Percentiles rank a stretch among this genome's conserved stretches.
Conservation (phyloP, 495 filamentous ascomycete genomes). For the Stereocaulon alpinum region DNA sequence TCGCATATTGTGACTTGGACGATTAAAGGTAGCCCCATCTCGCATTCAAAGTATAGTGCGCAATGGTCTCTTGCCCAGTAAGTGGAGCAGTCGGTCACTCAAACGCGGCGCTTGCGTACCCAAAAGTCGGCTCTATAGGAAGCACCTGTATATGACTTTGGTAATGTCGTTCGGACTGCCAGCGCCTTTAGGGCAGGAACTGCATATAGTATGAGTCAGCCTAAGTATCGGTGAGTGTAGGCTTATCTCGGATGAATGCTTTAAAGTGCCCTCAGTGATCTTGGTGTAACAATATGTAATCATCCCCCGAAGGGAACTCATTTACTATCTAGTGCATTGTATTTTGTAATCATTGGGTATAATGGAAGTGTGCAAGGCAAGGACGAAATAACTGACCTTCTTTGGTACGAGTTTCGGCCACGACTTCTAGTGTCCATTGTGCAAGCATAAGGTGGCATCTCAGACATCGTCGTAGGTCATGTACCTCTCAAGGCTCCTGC, state of each 20-base stretch:
- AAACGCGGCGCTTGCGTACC: too few relatives aligned
- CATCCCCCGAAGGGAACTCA: slow-evolving; percentile 56
- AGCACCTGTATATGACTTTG: too few relatives aligned
- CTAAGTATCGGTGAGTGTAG: background rate
- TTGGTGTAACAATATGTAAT: slow-evolving; percentile 61
- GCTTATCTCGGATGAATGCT: background rate
- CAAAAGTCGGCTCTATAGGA: too few relatives aligned
- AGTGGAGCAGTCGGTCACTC: too few relatives aligned
- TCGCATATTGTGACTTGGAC: too few relatives aligned
- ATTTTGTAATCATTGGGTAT: slow-evolving; percentile 61
- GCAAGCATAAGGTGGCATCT: too few relatives aligned
- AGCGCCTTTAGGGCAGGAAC: background rate
- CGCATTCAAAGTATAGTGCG: too few relatives aligned
- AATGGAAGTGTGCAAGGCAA: background rate
- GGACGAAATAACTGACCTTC: background rate
- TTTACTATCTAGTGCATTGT: slow-evolving; percentile 77
- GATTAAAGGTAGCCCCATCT: too few relatives aligned
- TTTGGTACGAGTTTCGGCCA: background rate
- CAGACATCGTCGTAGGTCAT: too few relatives aligned
- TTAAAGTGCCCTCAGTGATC: slow-evolving; percentile 62
- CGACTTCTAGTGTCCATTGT: background rate
- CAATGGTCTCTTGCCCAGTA: too few relatives aligned
- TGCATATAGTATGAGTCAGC: background rate
- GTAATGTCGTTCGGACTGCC: too few relatives aligned
- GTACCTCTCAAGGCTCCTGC: too few relatives aligned